Conservation (phyloP, 2,329 filamentous ascomycete genomes). For the Helminthosporium solani region DNA sequence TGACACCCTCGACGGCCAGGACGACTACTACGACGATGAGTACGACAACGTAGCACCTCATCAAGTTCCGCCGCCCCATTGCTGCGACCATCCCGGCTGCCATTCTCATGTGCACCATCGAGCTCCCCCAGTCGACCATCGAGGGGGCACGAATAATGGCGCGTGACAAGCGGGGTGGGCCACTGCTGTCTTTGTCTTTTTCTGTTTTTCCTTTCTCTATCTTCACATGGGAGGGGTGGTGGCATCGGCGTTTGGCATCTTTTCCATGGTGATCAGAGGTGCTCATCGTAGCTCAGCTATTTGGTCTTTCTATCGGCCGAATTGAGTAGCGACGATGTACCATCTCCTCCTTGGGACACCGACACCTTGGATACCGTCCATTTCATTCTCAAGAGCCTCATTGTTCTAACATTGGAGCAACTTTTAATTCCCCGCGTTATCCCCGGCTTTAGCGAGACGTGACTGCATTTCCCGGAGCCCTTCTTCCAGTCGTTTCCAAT, state of each 20-base stretch:
- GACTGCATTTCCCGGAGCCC: slow-evolving; percentile 13
- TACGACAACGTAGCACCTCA: slow-evolving; percentile 33
- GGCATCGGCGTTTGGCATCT: background rate
- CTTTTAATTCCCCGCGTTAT: background rate
- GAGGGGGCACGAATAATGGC: slow-evolving; percentile 33
- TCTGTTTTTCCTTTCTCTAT: slow-evolving; percentile 29
- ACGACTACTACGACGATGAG: slow-evolving; percentile 41
- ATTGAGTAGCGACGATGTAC: background rate
- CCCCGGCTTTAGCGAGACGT: slow-evolving; percentile 7
- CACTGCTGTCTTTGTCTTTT: slow-evolving; percentile 39
- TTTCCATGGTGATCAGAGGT: background rate
- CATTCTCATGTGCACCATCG: slow-evolving; percentile 33
- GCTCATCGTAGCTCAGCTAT: background rate
- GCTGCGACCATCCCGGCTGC: slow-evolving; percentile 34
- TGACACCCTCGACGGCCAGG: slow-evolving; percentile 32
- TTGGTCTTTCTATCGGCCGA: background rate
- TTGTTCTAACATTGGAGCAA: background rate
- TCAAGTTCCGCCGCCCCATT: slow-evolving; percentile 11
- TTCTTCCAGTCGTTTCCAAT: slow-evolving; percentile 6
- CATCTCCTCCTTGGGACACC: background rate
- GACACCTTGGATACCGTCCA: slow-evolving; percentile 2
- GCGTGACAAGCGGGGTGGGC: slow-evolving; percentile 42
- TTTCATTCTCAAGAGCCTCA: background rate
- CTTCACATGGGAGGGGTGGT: slow-evolving; percentile 19
- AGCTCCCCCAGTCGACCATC: slow-evolving; percentile 15